Evolutionary conservation across 179 eudicot species (phyloP).

Genomic region (Amaranthus tricolor): DNA sequence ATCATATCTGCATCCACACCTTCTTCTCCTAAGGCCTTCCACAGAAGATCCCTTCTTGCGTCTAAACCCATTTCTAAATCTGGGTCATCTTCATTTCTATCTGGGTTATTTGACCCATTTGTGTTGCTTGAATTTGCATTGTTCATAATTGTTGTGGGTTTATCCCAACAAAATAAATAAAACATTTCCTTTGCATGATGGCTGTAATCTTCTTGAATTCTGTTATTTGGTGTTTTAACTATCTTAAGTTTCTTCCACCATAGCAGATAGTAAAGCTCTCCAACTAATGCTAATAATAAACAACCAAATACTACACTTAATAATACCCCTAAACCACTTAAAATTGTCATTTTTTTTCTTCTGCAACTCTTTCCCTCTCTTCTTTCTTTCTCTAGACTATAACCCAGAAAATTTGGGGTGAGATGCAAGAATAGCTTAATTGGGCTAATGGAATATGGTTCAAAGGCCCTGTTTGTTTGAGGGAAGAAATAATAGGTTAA

Average conservation of each 20-base stretch:
- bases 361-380: neutral
- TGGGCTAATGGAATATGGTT: conserved; percentile 9
- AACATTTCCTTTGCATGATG: conserved; percentile 38
- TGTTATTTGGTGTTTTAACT: conserved; percentile 20
- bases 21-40: conserved; percentile 47
- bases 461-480: conserved; percentile 11
- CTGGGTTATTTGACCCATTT: conserved; percentile 24
- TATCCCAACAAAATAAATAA: conserved; percentile 60
- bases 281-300: conserved; percentile 61
- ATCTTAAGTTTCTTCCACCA: conserved; percentile 61
- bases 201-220: conserved; percentile 29
- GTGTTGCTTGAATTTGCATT: conserved; percentile 15
- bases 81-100: conserved; percentile 27
- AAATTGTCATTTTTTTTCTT: conserved; percentile 45
- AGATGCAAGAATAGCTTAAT: neutral
- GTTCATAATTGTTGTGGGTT: conserved; percentile 30
- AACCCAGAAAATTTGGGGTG: neutral
- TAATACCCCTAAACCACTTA: conserved; percentile 68
- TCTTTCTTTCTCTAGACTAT: neutral
- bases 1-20: conserved; percentile 63
- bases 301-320: conserved; percentile 69
- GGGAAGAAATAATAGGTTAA: conserved; percentile 2
- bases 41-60: conserved; percentile 32
- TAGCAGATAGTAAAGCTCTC: conserved; percentile 75
- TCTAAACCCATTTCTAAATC: conserved; percentile 47